phyloP scores from a whole-genome alignment of 805 yeast species.

The Helenozyma baotianmanensis region DNA sequence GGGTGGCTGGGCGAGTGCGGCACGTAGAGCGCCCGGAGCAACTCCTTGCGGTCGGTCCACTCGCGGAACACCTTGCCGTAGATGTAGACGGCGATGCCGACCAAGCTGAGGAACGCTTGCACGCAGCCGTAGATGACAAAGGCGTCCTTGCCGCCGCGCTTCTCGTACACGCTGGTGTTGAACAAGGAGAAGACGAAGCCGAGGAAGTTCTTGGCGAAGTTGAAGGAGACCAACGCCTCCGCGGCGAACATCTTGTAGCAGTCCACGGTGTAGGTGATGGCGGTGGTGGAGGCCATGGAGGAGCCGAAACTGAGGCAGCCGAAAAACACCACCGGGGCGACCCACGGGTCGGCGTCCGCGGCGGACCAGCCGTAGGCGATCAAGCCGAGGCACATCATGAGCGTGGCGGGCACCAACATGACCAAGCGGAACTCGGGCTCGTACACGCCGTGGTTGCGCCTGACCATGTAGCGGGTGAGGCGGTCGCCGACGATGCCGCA shows the following conservation, averaged over 20 bases:
- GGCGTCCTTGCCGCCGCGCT: conserved; percentile 40
- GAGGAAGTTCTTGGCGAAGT: conserved; percentile 48
- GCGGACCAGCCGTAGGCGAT: conserved; percentile 66
- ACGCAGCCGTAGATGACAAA: conserved; percentile 51
- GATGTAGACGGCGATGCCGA: conserved; percentile 48
- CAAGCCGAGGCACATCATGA: conserved; percentile 45
- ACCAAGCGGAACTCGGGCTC: conserved; percentile 60
- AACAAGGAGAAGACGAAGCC: conserved; percentile 57
- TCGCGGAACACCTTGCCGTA: conserved; percentile 49
- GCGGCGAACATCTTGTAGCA: conserved; percentile 53
- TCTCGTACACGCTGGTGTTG: conserved; percentile 42
- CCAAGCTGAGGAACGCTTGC: conserved; percentile 44
- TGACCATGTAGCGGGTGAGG: conserved; percentile 41
- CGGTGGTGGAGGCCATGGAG: conserved; percentile 56
- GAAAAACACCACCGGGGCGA: conserved; percentile 53
- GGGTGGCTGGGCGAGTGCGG: not conserved
- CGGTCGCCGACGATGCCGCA: conserved; percentile 51
- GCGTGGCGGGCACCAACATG: conserved; percentile 46
- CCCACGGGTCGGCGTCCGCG: conserved; percentile 43
- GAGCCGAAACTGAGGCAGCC: conserved; percentile 58
- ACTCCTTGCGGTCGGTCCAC: conserved; percentile 48
- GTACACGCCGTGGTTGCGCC: conserved; percentile 49
- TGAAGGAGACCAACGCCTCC: conserved; percentile 54
- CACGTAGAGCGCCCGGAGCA: conserved; percentile 34
- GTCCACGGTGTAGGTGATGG: conserved; percentile 57